These are phyloP conservation scores for Fusarium tjaetaba DNA, from an alignment of 2,329 filamentous ascomycete species.

Conservation along the genomic window DNA sequence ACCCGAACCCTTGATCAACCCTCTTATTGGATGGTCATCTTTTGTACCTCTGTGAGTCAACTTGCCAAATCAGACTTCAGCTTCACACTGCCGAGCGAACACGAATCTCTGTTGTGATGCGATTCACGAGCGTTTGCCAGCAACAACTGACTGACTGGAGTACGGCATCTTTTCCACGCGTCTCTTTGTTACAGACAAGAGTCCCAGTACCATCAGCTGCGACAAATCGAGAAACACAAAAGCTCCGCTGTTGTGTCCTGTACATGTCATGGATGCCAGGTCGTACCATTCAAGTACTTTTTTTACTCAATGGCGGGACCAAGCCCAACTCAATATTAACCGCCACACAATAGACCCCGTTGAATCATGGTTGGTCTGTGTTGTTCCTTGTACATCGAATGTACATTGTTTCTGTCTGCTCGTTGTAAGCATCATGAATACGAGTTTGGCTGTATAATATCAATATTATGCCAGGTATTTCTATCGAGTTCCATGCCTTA, in stretches of 20 bases:
- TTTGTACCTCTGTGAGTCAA: constrained; percentile 28
- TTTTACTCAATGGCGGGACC: constrained; percentile 19
- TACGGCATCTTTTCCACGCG: neutral
- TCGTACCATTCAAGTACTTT: constrained; percentile 18
- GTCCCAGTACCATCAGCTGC: constrained; percentile 6
- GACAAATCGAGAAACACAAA: constrained; percentile 17
- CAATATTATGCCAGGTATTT: neutral
- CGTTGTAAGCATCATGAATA: neutral
- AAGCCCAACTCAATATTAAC: constrained; percentile 24
- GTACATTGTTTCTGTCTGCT: neutral
- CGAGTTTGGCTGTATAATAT: neutral
- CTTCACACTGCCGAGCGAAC: constrained; percentile 20
- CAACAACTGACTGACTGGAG: neutral
- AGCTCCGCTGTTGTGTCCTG: constrained; percentile 10
- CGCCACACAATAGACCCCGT: constrained; percentile 39
- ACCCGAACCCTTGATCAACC: constrained; percentile 14
- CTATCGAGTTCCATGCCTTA: neutral
- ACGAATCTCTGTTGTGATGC: constrained; percentile 12
- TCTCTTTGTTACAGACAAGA: constrained; percentile 2
- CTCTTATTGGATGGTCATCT: constrained; percentile 31
- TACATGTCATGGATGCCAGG: neutral
- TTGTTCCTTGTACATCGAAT: constrained; percentile 17
- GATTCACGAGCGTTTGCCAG: constrained; percentile 7
- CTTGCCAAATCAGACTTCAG: constrained; percentile 26
- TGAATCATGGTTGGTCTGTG: constrained; percentile 35